phyloP scores from a whole-genome alignment of 106 monocot genomes.

The Dioscorea zingiberensis region DNA sequence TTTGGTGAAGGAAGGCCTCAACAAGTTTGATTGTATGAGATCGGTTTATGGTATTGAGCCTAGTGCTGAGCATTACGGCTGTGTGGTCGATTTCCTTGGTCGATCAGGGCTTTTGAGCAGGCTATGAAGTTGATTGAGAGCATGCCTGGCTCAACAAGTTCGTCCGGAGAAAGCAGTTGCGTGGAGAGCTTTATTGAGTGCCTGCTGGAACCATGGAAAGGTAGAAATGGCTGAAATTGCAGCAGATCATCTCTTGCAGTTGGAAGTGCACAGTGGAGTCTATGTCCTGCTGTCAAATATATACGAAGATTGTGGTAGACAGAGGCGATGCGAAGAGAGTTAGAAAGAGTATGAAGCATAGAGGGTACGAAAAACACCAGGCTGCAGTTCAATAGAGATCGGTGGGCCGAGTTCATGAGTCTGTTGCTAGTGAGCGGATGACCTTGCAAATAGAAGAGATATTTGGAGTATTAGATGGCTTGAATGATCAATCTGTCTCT shows the following conservation, averaged over 20 bases:
- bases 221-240: constrained; percentile 18
- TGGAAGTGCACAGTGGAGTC: constrained; percentile 19
- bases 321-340: constrained; percentile 6
- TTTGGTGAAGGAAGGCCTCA: constrained; percentile 25
- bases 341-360: constrained; percentile 25
- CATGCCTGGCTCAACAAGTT: constrained; percentile 17
- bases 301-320: constrained; percentile 16
- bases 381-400: constrained; percentile 37
- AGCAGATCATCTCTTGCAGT: constrained; percentile 8
- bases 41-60: constrained; percentile 11
- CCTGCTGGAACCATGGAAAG: constrained; percentile 18
- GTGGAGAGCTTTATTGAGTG: constrained; percentile 38
- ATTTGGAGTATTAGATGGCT: background rate
- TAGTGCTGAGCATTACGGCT: constrained; percentile 29
- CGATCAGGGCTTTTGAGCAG: constrained; percentile 26
- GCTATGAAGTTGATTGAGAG: constrained; percentile 18
- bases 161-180: constrained; percentile 15
- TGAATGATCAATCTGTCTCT: constrained; percentile 1
- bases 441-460: constrained; percentile 9
- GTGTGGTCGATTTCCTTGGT: constrained; percentile 29
- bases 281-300: constrained; percentile 35
- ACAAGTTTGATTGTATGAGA: constrained; percentile 25
- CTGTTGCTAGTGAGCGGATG: constrained; percentile 12
- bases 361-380: constrained; percentile 32
- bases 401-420: constrained; percentile 16